These are phyloP conservation scores for Plectosphaerella cucumerina DNA, from an alignment of 2,329 filamentous ascomycete species.

Conservation along the genomic window DNA sequence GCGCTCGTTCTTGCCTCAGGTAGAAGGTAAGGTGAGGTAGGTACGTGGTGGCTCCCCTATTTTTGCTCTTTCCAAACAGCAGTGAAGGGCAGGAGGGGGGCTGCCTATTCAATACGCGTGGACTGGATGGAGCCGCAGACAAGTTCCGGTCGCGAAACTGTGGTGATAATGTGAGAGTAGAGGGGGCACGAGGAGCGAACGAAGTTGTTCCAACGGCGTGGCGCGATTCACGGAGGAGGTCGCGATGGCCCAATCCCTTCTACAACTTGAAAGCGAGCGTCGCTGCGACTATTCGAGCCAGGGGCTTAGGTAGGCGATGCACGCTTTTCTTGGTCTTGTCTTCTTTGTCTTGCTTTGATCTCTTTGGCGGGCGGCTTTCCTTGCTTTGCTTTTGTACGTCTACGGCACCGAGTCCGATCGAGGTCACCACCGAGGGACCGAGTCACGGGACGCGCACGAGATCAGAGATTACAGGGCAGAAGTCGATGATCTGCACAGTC, in stretches of 20 bases:
- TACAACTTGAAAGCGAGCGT: neutral
- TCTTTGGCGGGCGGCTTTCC: neutral
- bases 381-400: neutral
- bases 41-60: too few relatives aligned
- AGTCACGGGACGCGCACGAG: neutral
- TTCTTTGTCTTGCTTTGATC: neutral
- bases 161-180: too few relatives aligned
- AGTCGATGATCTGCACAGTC: neutral
- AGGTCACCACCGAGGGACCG: neutral
- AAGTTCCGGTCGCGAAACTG: too few relatives aligned
- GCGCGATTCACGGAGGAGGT: neutral
- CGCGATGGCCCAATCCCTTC: neutral
- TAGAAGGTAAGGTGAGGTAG: too few relatives aligned
- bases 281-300: neutral
- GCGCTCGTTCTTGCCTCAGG: too few relatives aligned
- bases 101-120: too few relatives aligned
- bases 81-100: too few relatives aligned
- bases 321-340: neutral
- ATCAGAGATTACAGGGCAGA: neutral
- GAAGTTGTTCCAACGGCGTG: neutral
- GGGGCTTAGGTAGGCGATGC: neutral
- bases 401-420: neutral
- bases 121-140: too few relatives aligned
- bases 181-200: too few relatives aligned
- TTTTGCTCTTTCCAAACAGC: too few relatives aligned